Evolutionary conservation across 345 rosid species (phyloP), one percentile per base, ranked within the genome.

Genomic region (Populus nigra): DNA sequence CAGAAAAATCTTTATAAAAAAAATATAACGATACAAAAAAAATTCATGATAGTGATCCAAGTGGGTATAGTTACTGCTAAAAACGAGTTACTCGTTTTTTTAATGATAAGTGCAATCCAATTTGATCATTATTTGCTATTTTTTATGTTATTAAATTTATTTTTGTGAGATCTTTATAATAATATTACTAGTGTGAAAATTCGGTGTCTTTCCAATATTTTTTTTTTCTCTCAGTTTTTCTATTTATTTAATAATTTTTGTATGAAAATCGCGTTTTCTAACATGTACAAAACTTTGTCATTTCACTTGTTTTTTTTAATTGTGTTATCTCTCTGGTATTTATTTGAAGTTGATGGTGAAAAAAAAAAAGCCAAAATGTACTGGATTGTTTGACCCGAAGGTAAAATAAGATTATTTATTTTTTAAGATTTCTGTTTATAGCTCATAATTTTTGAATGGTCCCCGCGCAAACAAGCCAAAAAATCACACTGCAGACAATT

Each of bases 41-140:
- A 33, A 0, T 33, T 0, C 0, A 33, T 4, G 0, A 33, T 4
- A 0, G 0, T 4, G 5, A 33, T 0, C 0, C 0, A 5, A 33
- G 5, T 0, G 0, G 5, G 0, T 0, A 33, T 33, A 4, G 0
- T 4, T 33, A 0, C 1, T 33, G 0, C 0, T 4, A 33, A 33
- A 33, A 33, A 33, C 36, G 36, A 33, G 5, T 4, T 33, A 5
- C 0, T 33, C 0, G 0, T 33, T 0, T 33, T 4, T 4, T 33
- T 33, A 33, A 5, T 33, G 5, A 4, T 0, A 33, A 33, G 0
- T 33, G 0, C 5, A 0, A 4, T 0, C 0, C 0, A 33, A 33
- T 33, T 4, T 0, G 0, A 0, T 33, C 0, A 33, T 1, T 33
- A 5, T 33, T 33, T 4, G 0, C 0, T 4, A 31, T 33, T 33